Base-by-base conservation (phyloP, 257 asterid species). In the Coffea eugenioides region DNA sequence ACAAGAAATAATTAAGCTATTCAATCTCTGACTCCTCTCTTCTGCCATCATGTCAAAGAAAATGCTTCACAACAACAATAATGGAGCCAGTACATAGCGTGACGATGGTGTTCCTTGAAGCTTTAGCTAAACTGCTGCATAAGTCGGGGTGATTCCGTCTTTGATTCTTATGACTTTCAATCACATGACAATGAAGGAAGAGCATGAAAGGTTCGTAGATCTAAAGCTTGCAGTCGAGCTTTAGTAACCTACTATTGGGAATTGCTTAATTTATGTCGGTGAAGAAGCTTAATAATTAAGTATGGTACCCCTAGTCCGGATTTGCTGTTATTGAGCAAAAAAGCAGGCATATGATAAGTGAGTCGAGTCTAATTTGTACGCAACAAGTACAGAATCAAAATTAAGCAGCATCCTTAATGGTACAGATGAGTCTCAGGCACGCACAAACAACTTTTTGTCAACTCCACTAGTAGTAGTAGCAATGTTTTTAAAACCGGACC, bases 121-220 rank as follows among this genome's bases (percentile, higher is more conserved):
- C 0, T 39, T 39, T 39, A 39, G 43, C 43, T 4, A 39, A 39
- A 39, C 5, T 39, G 34, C 34, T 31, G 34, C 34, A 31, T 31
- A 31, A 31, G 34, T 31, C 34, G 3, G 43, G 43, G 5, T 2
- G 43, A 75, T 83, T 72, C 79, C 78, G 76, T 71, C n/a, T 72
- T 72, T 64, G 23, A 36, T 31, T 9, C 15, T 31, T 31, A 68
- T 31, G 41, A 36, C 27, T 71, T 64, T 77, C 49, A 39, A 71
- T 77, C 77, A 64, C 79, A 77, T 67, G 77, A 61, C 34, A 54
- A 34, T 25, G 34, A 79, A 49, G 57, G 41, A 61, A 67, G 54
- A 72, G 43, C 77, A 77, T 25, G 66, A 80, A 80, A 39, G 59
- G 71, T 52, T 69, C 13, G 61, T 23, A 67, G 69, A 71, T 71